These are phyloP conservation scores for Aspergillus viridinutans DNA, from an alignment of 2,329 filamentous ascomycete species.

Conservation along the genomic window DNA sequence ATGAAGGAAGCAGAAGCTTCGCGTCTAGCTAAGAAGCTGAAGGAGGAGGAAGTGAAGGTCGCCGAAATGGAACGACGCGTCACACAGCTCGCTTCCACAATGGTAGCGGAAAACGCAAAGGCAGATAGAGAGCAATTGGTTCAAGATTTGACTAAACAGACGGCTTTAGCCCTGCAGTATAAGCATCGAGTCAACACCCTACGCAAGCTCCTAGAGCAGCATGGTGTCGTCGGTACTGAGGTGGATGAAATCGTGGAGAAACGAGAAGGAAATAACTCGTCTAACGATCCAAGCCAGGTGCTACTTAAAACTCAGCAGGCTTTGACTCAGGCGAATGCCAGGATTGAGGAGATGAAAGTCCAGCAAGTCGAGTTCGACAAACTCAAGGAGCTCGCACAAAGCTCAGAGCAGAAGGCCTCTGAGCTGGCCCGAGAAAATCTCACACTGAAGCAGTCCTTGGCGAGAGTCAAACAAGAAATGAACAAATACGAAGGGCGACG, in stretches of 20 bases:
- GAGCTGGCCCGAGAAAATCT: conserved; percentile 41
- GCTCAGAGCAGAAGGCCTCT: conserved; percentile 38
- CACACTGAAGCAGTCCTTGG: conserved; percentile 37
- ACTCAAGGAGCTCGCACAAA: conserved; percentile 33
- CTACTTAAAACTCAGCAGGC: conserved; percentile 31
- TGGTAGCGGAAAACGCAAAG: conserved; percentile 28
- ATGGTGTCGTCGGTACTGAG: conserved; percentile 34
- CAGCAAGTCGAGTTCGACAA: conserved; percentile 31
- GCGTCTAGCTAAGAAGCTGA: conserved; percentile 50
- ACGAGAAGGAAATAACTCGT: conserved; percentile 12
- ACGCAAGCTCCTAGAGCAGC: conserved; percentile 35
- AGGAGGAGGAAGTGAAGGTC: conserved; percentile 46
- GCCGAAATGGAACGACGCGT: conserved; percentile 43
- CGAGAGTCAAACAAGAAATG: conserved; percentile 41
- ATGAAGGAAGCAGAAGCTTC: conserved; percentile 56
- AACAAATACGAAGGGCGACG: conserved; percentile 40
- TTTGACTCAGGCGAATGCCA: conserved; percentile 31
- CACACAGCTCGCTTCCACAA: conserved; percentile 38
- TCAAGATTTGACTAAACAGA: conserved; percentile 41
- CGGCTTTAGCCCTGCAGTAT: conserved; percentile 41
- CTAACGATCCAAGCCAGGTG: conserved; percentile 20
- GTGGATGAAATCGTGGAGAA: conserved; percentile 19
- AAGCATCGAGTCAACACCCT: conserved; percentile 40
- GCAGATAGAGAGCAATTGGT: conserved; percentile 39
- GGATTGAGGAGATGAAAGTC: conserved; percentile 31